Percentiles rank a stretch among this genome's conserved stretches.
These are phyloP conservation scores for Cunninghamia lanceolata DNA, from an alignment of 75 land plant species.

Conservation along the genomic window DNA sequence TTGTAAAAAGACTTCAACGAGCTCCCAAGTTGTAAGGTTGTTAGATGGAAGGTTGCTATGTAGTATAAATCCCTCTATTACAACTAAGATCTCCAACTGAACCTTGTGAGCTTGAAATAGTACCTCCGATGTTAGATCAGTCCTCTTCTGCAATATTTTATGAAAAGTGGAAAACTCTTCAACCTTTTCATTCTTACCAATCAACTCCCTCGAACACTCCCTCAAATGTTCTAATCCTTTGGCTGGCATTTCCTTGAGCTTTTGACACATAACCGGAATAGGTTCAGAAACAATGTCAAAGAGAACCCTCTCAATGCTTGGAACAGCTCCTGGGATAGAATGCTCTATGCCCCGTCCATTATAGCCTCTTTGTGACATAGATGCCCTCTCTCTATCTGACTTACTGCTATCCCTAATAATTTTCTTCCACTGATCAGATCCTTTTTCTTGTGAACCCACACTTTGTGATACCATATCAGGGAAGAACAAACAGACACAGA, in stretches of 20 bases:
- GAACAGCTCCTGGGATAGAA: slow-evolving; percentile 17
- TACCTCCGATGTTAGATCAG: slow-evolving; percentile 56
- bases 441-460: slow-evolving; percentile 35
- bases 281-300: slow-evolving; percentile 65
- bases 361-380: slow-evolving; percentile 19
- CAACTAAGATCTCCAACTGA: slow-evolving; percentile 78
- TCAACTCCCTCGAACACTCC: slow-evolving; percentile 44
- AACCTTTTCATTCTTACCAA: slow-evolving; percentile 41
- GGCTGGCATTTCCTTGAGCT: slow-evolving; percentile 64
- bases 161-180: slow-evolving; percentile 44
- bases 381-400: slow-evolving; percentile 23
- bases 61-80: slow-evolving; percentile 56
- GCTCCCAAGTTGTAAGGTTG: too few relatives aligned
- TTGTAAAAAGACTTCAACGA: slow-evolving; percentile 68
- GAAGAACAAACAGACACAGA: too few relatives aligned
- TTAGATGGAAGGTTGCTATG: slow-evolving; percentile 19
- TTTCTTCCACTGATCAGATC: slow-evolving; percentile 33
- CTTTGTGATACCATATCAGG: too few relatives aligned
- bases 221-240: slow-evolving; percentile 52
- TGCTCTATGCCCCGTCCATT: slow-evolving; percentile 21
- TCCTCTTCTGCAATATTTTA: too few relatives aligned
- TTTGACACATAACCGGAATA: slow-evolving; percentile 40
- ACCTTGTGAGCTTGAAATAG: slow-evolving; percentile 48
- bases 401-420: slow-evolving; percentile 20
- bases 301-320: slow-evolving; percentile 32